These are phyloP conservation scores for Cystofilobasidium bisporidii DNA, from an alignment of 768 basidiomycete genomes.

Conservation along the genomic window DNA sequence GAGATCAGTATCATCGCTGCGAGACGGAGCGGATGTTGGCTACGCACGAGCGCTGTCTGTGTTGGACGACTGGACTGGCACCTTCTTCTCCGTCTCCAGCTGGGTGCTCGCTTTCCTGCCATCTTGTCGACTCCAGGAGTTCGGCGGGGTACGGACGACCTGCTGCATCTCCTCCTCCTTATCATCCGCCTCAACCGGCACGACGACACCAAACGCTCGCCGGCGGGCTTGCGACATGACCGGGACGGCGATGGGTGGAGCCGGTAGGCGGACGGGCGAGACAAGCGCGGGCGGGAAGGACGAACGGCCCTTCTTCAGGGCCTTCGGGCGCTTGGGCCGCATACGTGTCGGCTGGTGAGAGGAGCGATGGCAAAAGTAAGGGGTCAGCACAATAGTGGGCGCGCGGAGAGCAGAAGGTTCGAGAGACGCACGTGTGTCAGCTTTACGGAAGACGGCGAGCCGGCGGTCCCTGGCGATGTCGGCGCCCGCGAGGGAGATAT, in stretches of 20 bases:
- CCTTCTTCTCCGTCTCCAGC: too few species aligned
- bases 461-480: background rate
- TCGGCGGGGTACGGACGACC: background rate
- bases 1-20: too few species aligned
- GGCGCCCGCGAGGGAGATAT: background rate
- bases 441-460: background rate
- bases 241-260: background rate
- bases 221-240: background rate
- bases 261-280: background rate
- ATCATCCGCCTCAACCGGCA: background rate
- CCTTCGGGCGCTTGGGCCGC: constrained; percentile 1
- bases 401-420: background rate
- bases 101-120: too few species aligned
- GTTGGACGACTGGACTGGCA: too few species aligned
- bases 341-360: background rate
- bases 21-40: too few species aligned
- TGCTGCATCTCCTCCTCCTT: background rate
- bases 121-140: too few species aligned
- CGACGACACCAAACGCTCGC: background rate
- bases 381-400: background rate
- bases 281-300: background rate
- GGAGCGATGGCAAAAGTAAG: background rate
- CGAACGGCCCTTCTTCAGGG: background rate
- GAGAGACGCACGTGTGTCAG: background rate
- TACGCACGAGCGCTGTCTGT: too few species aligned